These are phyloP conservation scores for Austroboletus novae-zelandiae DNA, from an alignment of 1,284 basidiomycete genomes.

Conservation along the genomic window DNA sequence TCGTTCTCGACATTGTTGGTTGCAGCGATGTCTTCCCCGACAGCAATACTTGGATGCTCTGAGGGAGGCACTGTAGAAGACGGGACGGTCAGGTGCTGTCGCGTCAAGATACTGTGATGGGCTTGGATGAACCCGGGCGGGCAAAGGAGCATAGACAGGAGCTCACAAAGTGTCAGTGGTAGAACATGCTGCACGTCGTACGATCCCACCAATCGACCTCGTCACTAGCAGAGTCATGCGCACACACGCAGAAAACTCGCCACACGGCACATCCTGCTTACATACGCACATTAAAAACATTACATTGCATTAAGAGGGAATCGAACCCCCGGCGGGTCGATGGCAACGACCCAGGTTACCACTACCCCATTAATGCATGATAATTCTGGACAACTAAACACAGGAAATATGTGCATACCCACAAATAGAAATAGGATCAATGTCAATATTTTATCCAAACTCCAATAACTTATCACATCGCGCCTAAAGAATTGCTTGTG, in stretches of 20 bases:
- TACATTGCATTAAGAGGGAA: constrained; percentile 69
- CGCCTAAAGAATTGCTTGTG: neutral
- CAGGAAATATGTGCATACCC: too few species aligned
- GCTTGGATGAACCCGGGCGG: constrained; percentile 5
- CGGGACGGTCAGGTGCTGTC: constrained; percentile 1
- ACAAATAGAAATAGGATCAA: too few species aligned
- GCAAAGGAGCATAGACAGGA: neutral
- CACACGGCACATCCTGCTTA: neutral
- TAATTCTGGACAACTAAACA: too few species aligned
- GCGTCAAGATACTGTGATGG: neutral
- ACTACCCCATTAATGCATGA: constrained; percentile 36
- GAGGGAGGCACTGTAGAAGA: neutral
- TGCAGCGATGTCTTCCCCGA: neutral
- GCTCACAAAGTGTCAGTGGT: constrained; percentile 12
- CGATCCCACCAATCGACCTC: constrained; percentile 1
- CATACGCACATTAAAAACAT: neutral
- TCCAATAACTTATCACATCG: neutral
- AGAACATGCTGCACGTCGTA: neutral
- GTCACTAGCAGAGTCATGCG: neutral
- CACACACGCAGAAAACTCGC: too few species aligned
- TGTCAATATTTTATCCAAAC: neutral
- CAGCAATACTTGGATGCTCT: neutral
- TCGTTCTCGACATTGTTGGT: neutral
- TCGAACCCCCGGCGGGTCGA: constrained; percentile 77
- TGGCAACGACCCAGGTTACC: constrained; percentile 38